Evolutionary conservation across 2,329 filamentous ascomycete species (phyloP).

Genomic region (Apiospora arundinis): DNA sequence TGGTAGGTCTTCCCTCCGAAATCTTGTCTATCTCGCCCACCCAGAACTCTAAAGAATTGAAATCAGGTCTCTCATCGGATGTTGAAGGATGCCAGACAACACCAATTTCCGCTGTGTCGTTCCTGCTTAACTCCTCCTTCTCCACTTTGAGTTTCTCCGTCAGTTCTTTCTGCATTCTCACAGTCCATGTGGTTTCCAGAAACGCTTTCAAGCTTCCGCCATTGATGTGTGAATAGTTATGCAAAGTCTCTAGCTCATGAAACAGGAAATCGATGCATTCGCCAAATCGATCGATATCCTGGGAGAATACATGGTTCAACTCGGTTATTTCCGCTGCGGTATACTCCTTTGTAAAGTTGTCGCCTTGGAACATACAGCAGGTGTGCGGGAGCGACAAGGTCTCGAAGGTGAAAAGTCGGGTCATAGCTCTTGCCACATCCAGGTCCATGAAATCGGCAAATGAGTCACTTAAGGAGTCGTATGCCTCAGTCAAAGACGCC

Average conservation of each 20-base stretch:
- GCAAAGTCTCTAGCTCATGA: background rate
- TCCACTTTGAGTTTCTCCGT: background rate
- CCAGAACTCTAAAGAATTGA: background rate
- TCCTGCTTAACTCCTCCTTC: too few species aligned
- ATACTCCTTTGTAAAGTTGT: background rate
- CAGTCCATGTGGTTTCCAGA: background rate
- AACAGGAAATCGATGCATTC: background rate
- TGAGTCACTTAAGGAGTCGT: background rate
- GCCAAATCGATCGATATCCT: background rate
- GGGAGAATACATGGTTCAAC: background rate
- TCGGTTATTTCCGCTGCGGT: background rate
- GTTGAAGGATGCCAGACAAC: background rate
- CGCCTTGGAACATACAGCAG: background rate
- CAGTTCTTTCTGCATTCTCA: background rate
- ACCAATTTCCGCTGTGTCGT: background rate
- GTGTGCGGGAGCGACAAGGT: background rate
- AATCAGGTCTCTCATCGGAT: background rate
- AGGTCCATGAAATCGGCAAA: background rate
- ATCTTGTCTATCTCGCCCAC: background rate
- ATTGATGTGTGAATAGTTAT: background rate
- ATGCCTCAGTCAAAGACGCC: background rate
- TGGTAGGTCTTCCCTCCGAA: background rate
- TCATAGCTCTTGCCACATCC: background rate
- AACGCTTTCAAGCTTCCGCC: background rate
- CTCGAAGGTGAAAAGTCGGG: background rate